Evolutionary conservation across 108 stramenopile genomes (phyloP), one percentile per base, ranked within the genome.

Genomic region (Fragilariopsis cylindrus): DNA sequence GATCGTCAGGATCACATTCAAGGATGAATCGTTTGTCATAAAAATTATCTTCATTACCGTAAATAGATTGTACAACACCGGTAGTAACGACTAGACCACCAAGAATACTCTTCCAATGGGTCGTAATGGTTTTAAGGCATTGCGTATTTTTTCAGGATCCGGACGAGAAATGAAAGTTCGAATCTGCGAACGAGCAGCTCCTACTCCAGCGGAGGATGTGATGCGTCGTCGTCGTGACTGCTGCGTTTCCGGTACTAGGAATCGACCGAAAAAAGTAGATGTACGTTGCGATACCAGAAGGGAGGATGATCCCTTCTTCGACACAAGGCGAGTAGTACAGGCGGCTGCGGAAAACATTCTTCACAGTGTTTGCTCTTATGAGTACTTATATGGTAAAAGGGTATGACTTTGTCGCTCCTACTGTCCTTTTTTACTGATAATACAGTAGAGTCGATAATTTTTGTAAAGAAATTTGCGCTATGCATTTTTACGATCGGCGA

Each of bases 11-110:
- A 54, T 77, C 67, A 43, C 21, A 43, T 18, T 65, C 48, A 1
- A 60, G 64, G 15, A 67, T 69, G 63, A 84, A 81, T 40, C 82
- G 75, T 30, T 81, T 54, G 19, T 83, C 82, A 70, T 77, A 83
- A 64, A 83, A 83, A 42, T 83, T 74, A 43, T 81, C 64, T n/a
- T 75, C 72, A 6, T 68, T 45, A 18, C 67, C 67, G 49, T 68
- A 68, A n/a, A 63, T 4, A 9, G 39, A n/a, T 9, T 63, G 62
- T 4, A 63, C 3, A 12, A 63, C 39, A 11, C 62, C 62, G 62
- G 62, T 63, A n/a, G 39, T 15, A n/a, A 21, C 62, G 62, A 11
- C 43, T 44, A 63, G n/a, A 12, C 43, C 62, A 43, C 42, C 62
- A 40, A 43, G 43, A 13, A 63, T 63, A 0, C 43, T n/a, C 46